Evolutionary conservation across 768 basidiomycete species (phyloP).

Genomic region (Mycena vitilis): DNA sequence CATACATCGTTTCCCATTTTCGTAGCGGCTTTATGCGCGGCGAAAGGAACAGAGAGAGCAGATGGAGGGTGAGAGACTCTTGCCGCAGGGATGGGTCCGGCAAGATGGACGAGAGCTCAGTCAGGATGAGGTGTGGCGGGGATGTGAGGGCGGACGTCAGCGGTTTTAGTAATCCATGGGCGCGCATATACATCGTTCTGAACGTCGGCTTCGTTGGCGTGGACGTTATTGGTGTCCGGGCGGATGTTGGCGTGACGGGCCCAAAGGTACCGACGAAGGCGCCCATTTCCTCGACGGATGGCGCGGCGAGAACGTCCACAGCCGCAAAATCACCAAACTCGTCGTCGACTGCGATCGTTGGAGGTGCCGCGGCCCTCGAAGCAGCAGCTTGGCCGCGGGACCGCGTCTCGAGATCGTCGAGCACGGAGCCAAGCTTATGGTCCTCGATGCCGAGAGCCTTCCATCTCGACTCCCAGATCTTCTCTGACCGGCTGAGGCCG

Average conservation of each 20-base stretch:
- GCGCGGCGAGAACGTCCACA: conserved; percentile 49
- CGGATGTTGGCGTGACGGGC: conserved; percentile 22
- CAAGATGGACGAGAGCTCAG: conserved; percentile 60
- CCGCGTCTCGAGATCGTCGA: conserved; percentile 70
- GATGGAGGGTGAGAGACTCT: conserved; percentile 76
- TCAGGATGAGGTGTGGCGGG: conserved; percentile 75
- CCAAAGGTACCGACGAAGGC: conserved; percentile 58
- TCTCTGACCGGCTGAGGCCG: conserved; percentile 74
- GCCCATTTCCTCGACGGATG: conserved; percentile 56
- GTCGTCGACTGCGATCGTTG: conserved; percentile 78
- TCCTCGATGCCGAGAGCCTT: conserved; percentile 64
- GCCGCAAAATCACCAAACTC: conserved; percentile 91
- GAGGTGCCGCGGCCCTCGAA: conserved; percentile 61
- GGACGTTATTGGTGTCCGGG: conserved; percentile 37
- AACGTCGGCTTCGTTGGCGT: conserved; percentile 52
- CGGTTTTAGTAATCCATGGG: conserved; percentile 71
- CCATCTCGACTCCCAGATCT: conserved; percentile 84
- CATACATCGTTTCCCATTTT: conserved; percentile 69
- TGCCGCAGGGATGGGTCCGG: conserved; percentile 57
- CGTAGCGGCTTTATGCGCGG: conserved; percentile 76
- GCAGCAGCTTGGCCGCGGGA: conserved; percentile 51
- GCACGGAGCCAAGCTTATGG: conserved; percentile 55
- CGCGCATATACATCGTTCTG: conserved; percentile 73
- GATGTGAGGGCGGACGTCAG: conserved; percentile 68
- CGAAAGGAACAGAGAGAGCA: conserved; percentile 83